A percentile compares a stretch with the other conserved stretches of the same genome.
Evolutionary conservation across 352 stramenopile genomes (phyloP).

Genomic region (Vaucheria bursata): DNA sequence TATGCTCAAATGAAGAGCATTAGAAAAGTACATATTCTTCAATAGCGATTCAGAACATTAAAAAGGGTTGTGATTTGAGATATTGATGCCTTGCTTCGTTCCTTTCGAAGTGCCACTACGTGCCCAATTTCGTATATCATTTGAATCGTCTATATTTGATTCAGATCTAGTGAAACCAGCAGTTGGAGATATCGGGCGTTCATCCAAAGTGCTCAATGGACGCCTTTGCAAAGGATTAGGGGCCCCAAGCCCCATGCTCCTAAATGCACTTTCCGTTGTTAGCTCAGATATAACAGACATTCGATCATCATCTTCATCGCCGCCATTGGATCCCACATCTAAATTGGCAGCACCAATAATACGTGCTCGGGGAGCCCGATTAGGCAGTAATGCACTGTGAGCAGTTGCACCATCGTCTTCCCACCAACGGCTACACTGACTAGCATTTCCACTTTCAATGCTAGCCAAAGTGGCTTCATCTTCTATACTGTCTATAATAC

Average conservation of each 20-base stretch:
- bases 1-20: no score
- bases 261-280: not conserved
- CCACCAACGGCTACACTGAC: not conserved
- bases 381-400: not conserved
- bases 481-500: not conserved
- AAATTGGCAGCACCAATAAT: not conserved
- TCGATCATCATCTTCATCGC: not conserved
- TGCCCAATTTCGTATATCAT: no score
- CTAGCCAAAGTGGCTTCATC: not conserved
- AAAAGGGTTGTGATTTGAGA: no score
- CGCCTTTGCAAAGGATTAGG: no score
- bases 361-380: not conserved
- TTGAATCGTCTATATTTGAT: no score
- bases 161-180: no score
- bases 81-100: no score
- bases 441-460: not conserved
- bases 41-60: no score
- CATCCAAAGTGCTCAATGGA: no score
- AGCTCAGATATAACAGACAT: constrained; percentile 6
- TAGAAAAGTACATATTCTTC: no score
- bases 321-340: not conserved
- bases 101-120: no score
- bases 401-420: not conserved
- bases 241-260: not conserved
- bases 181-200: no score